Base-by-base conservation (phyloP, 768 basidiomycete genomes). In the Crucibulum laeve region DNA sequence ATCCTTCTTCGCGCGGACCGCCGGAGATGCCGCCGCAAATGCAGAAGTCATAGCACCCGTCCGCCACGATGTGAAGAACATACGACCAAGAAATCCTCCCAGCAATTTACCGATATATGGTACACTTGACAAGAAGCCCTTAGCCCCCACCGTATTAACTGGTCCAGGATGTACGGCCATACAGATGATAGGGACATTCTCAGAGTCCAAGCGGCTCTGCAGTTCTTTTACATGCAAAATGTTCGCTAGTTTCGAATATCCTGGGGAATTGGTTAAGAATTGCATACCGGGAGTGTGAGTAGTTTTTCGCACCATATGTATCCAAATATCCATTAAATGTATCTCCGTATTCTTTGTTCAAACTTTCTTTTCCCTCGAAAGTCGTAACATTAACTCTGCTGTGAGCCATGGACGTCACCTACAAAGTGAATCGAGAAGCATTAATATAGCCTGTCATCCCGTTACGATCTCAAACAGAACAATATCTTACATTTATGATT, bases 401-500 rank as follows among this genome's bases (percentile, higher is more conserved):
- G 37, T 68, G 54, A 5, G 23, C 57, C 0, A 52, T 53, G 6
- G 69, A 73, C 13, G 61, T 39, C 7, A 72, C 48, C 70, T 74
- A 2, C 50, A 42, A 40, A 7, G 22, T 7, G 15, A 61, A n/a
- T n/a, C n/a, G n/a, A n/a, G n/a, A n/a, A n/a, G n/a, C n/a, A n/a
- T n/a, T n/a, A n/a, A n/a, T n/a, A n/a, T n/a, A n/a, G n/a, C n/a
- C n/a, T n/a, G n/a, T n/a, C n/a, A n/a, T n/a, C n/a, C n/a, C n/a
- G n/a, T n/a, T n/a, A n/a, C n/a, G n/a, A n/a, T n/a, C n/a, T n/a
- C n/a, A n/a, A n/a, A n/a, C n/a, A n/a, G n/a, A n/a, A n/a, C n/a
- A n/a, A n/a, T n/a, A n/a, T 5, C 74, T 32, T 46, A 82, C 82
- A 43, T 76, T 71, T 7, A 84, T 67, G 11, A 86, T 67, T 14